Conservation (phyloP, 331 rosid genomes). For the Acacia pycnantha region DNA sequence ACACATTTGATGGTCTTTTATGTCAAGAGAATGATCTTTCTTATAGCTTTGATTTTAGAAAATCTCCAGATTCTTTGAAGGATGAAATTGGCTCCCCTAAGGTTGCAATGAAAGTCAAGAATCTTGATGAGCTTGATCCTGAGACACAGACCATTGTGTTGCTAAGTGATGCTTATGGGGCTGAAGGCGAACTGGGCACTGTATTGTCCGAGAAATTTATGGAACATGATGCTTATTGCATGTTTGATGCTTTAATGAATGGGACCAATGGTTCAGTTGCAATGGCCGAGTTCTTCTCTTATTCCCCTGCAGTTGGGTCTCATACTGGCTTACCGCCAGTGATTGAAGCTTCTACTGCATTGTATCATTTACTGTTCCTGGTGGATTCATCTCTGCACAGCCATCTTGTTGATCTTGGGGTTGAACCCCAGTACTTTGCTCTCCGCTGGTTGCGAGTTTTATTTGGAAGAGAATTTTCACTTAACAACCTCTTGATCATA, state of each 20-base stretch:
- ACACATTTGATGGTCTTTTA: constrained; percentile 80
- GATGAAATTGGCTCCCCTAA: constrained; percentile 49
- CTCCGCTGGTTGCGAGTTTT: constrained; percentile 96
- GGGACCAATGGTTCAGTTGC: constrained; percentile 76
- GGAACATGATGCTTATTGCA: constrained; percentile 92
- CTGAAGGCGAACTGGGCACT: constrained; percentile 96
- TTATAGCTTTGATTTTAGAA: constrained; percentile 74
- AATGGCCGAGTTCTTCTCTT: constrained; percentile 86
- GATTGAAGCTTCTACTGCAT: constrained; percentile 88
- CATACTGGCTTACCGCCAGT: constrained; percentile 76
- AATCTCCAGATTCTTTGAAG: constrained; percentile 52
- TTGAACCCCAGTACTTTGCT: constrained; percentile 96
- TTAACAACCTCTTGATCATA: constrained; percentile 66
- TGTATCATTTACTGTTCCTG: constrained; percentile 72
- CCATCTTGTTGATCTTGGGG: constrained; percentile 92
- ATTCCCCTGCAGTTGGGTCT: constrained; percentile 64
- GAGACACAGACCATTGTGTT: constrained; percentile 76
- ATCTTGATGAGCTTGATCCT: constrained; percentile 81
- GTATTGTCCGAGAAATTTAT: constrained; percentile 87
- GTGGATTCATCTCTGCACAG: constrained; percentile 87
- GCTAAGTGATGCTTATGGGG: constrained; percentile 92
- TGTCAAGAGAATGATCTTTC: constrained; percentile 66
- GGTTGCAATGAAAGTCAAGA: constrained; percentile 44
- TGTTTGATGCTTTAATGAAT: constrained; percentile 94
- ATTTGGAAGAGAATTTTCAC: constrained; percentile 93